A percentile compares a stretch with the other conserved stretches of the same genome.
These are phyloP conservation scores for Raffaelea ambrosiae DNA, from an alignment of 2,329 filamentous ascomycete species.

Conservation along the genomic window DNA sequence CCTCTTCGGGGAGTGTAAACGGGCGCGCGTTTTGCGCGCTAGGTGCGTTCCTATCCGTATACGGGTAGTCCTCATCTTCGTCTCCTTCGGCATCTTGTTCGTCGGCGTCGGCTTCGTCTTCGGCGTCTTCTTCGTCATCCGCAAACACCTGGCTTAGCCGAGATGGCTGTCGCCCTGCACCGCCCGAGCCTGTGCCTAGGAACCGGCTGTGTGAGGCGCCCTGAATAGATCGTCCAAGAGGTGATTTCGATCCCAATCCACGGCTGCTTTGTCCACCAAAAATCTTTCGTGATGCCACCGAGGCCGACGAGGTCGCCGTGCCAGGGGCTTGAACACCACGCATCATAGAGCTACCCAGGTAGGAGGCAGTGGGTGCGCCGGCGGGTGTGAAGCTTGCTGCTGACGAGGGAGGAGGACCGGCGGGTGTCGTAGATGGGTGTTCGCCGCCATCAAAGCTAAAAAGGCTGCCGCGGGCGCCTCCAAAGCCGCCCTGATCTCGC, in stretches of 20 bases:
- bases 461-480: conserved; percentile 15
- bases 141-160: conserved; percentile 37
- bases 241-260: conserved; percentile 26
- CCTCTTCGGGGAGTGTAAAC: conserved; percentile 4
- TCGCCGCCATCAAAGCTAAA: conserved; percentile 31
- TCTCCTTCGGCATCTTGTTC: conserved; percentile 25
- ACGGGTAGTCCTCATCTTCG: conserved; percentile 17
- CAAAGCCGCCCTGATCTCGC: not conserved
- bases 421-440: conserved; percentile 42
- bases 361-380: conserved; percentile 47
- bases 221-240: conserved; percentile 40
- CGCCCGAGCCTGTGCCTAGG: conserved; percentile 1
- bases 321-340: no score
- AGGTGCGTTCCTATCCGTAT: no score
- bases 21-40: no score
- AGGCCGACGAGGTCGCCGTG: not conserved
- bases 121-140: conserved; percentile 28
- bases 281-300: conserved; percentile 5
- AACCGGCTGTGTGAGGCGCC: conserved; percentile 4
- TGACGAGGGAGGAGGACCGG: conserved; percentile 41
- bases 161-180: conserved; percentile 32
- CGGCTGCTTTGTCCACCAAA: no score
- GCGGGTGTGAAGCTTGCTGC: conserved; percentile 46
- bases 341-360: conserved; percentile 46
- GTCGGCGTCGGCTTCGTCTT: conserved; percentile 29